A percentile compares a stretch with the other conserved stretches of the same genome.
Conservation (phyloP, 176 grass and related monocot genomes). For the Carex kokanica region DNA sequence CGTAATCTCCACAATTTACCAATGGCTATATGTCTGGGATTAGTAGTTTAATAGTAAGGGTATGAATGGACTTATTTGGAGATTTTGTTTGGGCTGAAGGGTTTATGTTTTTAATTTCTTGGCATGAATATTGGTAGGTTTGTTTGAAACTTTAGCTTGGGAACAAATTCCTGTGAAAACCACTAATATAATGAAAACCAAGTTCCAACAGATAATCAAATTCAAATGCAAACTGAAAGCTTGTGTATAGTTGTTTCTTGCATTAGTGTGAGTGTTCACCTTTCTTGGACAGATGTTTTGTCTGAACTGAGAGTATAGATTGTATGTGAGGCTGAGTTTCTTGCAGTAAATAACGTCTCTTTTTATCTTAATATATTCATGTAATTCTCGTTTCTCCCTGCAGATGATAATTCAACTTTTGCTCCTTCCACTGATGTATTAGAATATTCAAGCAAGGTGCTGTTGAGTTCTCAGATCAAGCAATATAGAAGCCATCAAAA, state of each 20-base stretch:
- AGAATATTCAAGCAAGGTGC: conserved; percentile 30
- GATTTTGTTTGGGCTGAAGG: neutral
- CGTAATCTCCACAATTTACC: neutral
- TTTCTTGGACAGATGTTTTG: neutral
- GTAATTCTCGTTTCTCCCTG: neutral
- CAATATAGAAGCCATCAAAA: conserved; percentile 36
- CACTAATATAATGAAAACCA: neutral
- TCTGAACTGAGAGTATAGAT: conserved; percentile 2
- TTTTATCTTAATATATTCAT: neutral
- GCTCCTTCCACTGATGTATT: conserved; percentile 36
- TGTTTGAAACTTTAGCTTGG: neutral
- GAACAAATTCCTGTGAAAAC: neutral
- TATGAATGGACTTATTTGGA: neutral
- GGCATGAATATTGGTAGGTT: neutral
- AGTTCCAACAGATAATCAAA: conserved; percentile 10
- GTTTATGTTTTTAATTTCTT: neutral
- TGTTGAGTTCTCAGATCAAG: conserved; percentile 35
- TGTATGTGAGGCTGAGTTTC: neutral
- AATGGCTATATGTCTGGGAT: neutral
- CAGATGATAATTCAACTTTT: conserved; percentile 31
- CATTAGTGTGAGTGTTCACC: neutral
- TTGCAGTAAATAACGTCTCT: neutral
- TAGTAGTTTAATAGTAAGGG: neutral
- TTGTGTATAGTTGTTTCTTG: neutral
- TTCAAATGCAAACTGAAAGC: neutral